Base-by-base conservation (phyloP, 208 protist species). In the Leishmania aethiopica region DNA sequence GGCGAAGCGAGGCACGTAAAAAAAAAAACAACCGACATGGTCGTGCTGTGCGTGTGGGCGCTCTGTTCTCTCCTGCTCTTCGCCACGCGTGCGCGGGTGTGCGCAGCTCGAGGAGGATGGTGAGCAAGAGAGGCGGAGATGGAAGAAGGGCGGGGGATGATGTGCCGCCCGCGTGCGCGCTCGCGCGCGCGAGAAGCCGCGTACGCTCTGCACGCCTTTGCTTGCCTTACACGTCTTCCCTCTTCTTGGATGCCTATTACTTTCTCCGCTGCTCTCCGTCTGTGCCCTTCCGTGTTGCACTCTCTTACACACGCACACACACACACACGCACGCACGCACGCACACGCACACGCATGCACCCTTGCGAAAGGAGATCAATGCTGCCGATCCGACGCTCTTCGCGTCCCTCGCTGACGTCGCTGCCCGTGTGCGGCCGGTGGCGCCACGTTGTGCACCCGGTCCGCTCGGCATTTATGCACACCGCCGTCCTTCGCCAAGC, bases 381-480 rank as follows among this genome's bases (percentile, higher is more conserved):
- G 75, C 25, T 70, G 17, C n/a, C n/a, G 5, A 22, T 70, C 25
- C 75, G 40, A 19, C 35, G 42, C 75, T 79, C 42, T 13, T 47
- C 59, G 75, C 60, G 59, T 37, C 75, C 59, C n/a, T 47, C 35
- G 49, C 37, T 78, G 75, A 28, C 37, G 37, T 78, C 57, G 55
- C 40, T 37, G 37, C n/a, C 57, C 3, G 25, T 35, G 42, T 8
- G 75, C 35, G 15, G 40, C 59, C 17, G 60, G 13, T 67, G 32
- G 55, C 60, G 28, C 55, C 17, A 19, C n/a, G 7, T 53, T 32
- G n/a, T 51, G 57, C 75, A 37, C 28, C 45, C 75, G 37, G 42
- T 11, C 15, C 37, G 59, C n/a, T 47, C 75, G 11, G 59, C 32
- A 1, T 78, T 78, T 8, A 19, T 22, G 74, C 53, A 25, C 13